Conservation (phyloP, 2,329 filamentous ascomycete species). For the Waltergamsia citrina region DNA sequence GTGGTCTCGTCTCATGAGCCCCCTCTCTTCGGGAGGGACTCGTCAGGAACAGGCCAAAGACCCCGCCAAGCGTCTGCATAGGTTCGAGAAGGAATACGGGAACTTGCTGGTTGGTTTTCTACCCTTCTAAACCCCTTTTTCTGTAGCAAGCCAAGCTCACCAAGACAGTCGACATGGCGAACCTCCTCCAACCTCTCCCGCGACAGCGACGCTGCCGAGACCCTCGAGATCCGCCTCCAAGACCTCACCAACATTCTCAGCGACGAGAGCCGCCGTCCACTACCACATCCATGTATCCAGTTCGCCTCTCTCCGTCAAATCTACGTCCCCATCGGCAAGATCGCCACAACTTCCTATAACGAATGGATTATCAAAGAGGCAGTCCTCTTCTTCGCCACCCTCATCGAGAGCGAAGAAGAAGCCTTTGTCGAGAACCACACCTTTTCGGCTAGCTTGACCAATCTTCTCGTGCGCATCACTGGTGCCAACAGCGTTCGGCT, state of each 20-base stretch:
- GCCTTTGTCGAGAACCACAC: slow-evolving; percentile 79
- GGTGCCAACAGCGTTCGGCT: slow-evolving; percentile 65
- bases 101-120: slow-evolving; percentile 44
- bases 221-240: slow-evolving; percentile 52
- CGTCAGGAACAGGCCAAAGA: slow-evolving; percentile 53
- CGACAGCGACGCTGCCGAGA: slow-evolving; percentile 53
- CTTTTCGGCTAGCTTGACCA: slow-evolving; percentile 82
- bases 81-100: slow-evolving; percentile 58
- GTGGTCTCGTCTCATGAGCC: slow-evolving; percentile 61
- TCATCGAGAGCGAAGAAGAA: slow-evolving; percentile 95
- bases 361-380: slow-evolving; percentile 79
- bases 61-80: slow-evolving; percentile 53
- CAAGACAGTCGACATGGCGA: slow-evolving; percentile 52
- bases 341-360: slow-evolving; percentile 76
- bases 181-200: slow-evolving; percentile 48
- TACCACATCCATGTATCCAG: slow-evolving; percentile 84
- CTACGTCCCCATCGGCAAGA: slow-evolving; percentile 81
- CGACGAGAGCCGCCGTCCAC: slow-evolving; percentile 80
- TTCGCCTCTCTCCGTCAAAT: slow-evolving; percentile 82
- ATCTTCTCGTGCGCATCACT: slow-evolving; percentile 71
- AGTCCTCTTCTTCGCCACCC: slow-evolving; percentile 76
- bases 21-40: slow-evolving; percentile 44
- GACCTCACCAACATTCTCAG: slow-evolving; percentile 64
- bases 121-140: not conserved
- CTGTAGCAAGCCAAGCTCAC: no score